Conservation (phyloP, 306 rosid species). For the Parietaria judaica region DNA sequence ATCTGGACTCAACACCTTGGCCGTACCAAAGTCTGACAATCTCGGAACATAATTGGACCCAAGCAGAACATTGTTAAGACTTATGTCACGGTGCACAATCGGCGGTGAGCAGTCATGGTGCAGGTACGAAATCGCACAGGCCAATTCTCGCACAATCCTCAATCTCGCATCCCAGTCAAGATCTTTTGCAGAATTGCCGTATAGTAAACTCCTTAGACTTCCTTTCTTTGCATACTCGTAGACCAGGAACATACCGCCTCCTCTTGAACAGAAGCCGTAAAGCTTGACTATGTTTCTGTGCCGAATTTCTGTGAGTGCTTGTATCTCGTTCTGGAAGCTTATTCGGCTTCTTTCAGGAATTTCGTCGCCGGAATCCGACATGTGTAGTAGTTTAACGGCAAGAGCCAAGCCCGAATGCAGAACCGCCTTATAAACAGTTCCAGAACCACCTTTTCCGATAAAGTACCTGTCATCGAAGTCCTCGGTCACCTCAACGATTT, state of each 20-base stretch:
- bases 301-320: constrained; percentile 31
- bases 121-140: constrained; percentile 48
- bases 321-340: constrained; percentile 48
- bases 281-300: constrained; percentile 57
- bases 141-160: too few relatives aligned
- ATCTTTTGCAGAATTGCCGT: too few relatives aligned
- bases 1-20: constrained; percentile 34
- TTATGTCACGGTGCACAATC: constrained; percentile 44
- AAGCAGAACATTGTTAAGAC: constrained; percentile 42
- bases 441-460: constrained; percentile 56
- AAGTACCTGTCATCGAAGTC: constrained; percentile 44
- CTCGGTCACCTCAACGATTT: constrained; percentile 35
- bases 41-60: constrained; percentile 31
- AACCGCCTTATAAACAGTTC: constrained; percentile 46
- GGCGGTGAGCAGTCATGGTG: constrained; percentile 46
- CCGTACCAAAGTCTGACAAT: constrained; percentile 53
- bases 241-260: constrained; percentile 36
- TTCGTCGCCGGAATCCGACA: constrained; percentile 27
- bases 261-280: constrained; percentile 40
- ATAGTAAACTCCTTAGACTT: too few relatives aligned
- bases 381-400: constrained; percentile 40
- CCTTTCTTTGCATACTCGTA: too few relatives aligned
- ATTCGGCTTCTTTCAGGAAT: constrained; percentile 22
- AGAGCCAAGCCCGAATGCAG: constrained; percentile 25
- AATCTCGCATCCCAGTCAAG: too few relatives aligned